phyloP scores from a whole-genome alignment of 2,329 filamentous ascomycete genomes.

The Microdochium trichocladiopsis region DNA sequence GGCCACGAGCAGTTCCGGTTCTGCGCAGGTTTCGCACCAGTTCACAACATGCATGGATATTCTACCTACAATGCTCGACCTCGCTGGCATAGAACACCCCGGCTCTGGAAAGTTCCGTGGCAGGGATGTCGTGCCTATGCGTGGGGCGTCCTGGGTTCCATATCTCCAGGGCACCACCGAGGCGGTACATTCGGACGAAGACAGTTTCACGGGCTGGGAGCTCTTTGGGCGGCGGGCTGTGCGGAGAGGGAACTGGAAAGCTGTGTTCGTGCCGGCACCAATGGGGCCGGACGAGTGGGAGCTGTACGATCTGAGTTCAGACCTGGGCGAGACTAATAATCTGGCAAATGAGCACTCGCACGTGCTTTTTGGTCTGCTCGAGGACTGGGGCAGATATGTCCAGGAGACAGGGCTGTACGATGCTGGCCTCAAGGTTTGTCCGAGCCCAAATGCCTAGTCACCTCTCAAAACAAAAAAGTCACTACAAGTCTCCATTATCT shows the following conservation, averaged over 20 bases:
- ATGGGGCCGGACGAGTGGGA: constrained; percentile 15
- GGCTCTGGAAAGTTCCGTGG: constrained; percentile 3
- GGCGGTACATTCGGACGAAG: constrained; percentile 13
- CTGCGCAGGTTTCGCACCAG: constrained; percentile 35
- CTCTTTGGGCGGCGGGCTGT: constrained; percentile 23
- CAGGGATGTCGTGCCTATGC: constrained; percentile 6
- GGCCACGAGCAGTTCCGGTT: constrained; percentile 22
- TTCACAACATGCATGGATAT: constrained; percentile 48
- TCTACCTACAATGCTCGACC: constrained; percentile 38
- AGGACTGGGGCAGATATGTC: background rate
- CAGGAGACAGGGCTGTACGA: no score
- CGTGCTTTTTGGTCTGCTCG: background rate
- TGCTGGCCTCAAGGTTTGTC: no score
- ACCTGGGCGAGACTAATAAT: constrained; percentile 16
- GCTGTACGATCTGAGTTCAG: constrained; percentile 15
- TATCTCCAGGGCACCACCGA: background rate
- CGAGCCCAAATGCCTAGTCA: no score
- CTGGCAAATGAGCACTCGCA: constrained; percentile 8
- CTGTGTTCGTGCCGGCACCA: constrained; percentile 14
- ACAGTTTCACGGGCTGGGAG: constrained; percentile 24
- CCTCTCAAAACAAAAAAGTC: no score
- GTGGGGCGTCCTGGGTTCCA: background rate
- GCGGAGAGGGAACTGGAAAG: constrained; percentile 22
- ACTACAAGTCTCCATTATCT: no score
- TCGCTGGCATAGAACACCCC: constrained; percentile 32